These are phyloP conservation scores for Moricandia moricandioides DNA, from an alignment of 345 rosid species.

Conservation along the genomic window DNA sequence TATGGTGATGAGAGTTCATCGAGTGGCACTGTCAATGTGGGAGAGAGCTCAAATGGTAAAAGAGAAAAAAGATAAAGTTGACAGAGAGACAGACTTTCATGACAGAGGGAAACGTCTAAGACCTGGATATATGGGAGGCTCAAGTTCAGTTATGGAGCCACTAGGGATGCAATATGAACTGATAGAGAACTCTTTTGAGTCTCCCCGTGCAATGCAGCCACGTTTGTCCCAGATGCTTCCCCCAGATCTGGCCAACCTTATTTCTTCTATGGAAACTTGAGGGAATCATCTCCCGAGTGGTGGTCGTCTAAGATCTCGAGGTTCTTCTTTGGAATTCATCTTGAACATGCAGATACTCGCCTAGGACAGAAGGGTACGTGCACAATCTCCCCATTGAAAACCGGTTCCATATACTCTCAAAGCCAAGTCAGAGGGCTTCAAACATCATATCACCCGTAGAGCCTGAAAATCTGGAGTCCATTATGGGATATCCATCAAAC, in stretches of 20 bases:
- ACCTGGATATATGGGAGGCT: slow-evolving; percentile 36
- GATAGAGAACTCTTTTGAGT: neutral
- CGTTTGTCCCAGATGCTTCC: slow-evolving; percentile 44
- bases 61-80: slow-evolving; percentile 55
- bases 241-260: slow-evolving; percentile 54
- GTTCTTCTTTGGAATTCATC: slow-evolving; percentile 55
- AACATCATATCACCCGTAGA: slow-evolving; percentile 50
- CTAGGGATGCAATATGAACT: slow-evolving; percentile 19
- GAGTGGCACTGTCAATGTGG: slow-evolving; percentile 29
- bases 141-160: slow-evolving; percentile 41
- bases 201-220: slow-evolving; percentile 31
- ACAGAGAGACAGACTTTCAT: neutral
- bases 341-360: slow-evolving; percentile 64
- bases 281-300: slow-evolving; percentile 37
- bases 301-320: slow-evolving; percentile 73
- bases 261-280: slow-evolving; percentile 70
- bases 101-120: slow-evolving; percentile 56
- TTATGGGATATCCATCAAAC: slow-evolving; percentile 72
- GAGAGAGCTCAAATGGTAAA: slow-evolving; percentile 53
- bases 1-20: slow-evolving; percentile 21
- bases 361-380: slow-evolving; percentile 75
- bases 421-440: slow-evolving; percentile 54
- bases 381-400: slow-evolving; percentile 73
- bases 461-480: slow-evolving; percentile 46
- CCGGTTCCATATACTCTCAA: slow-evolving; percentile 53